Conservation (phyloP, 495 filamentous ascomycete species). For the Hyaloscypha hepaticicola region DNA sequence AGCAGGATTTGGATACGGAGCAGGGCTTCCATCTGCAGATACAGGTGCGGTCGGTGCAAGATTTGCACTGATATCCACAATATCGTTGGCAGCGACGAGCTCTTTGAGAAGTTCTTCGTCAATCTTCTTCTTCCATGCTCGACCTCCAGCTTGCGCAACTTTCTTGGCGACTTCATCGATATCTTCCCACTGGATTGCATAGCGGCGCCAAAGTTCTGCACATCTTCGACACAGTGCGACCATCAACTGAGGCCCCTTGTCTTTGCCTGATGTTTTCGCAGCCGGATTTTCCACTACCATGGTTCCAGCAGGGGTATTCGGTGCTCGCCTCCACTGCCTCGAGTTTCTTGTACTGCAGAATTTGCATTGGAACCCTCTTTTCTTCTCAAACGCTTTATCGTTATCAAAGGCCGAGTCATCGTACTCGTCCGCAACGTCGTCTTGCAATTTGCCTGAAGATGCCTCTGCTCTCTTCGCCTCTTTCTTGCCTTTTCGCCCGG, state of each 20-base stretch:
- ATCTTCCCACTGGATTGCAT: constrained; percentile 94
- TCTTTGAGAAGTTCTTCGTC: constrained; percentile 92
- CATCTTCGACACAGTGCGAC: constrained; percentile 88
- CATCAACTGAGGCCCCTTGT: constrained; percentile 74
- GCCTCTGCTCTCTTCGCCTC: constrained; percentile 67
- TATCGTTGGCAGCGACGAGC: constrained; percentile 53
- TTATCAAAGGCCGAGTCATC: constrained; percentile 97
- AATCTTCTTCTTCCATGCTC: constrained; percentile 81
- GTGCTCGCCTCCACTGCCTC: constrained; percentile 89
- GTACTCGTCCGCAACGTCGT: constrained; percentile 88
- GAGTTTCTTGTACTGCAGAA: constrained; percentile 80
- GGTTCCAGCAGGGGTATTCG: constrained; percentile 68
- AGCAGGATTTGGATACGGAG: constrained; percentile 19
- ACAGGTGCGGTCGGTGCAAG: constrained; percentile 5
- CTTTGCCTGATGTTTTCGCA: constrained; percentile 58
- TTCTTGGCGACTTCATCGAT: constrained; percentile 93
- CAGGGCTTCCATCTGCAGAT: constrained; percentile 28
- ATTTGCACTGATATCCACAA: constrained; percentile 37
- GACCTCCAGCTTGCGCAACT: constrained; percentile 75
- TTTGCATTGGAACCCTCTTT: constrained; percentile 89
- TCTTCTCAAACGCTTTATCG: constrained; percentile 75
- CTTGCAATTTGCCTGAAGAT: constrained; percentile 63
- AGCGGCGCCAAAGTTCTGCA: constrained; percentile 88
- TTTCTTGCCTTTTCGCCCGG: constrained; percentile 84
- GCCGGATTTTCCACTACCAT: constrained; percentile 67